Evolutionary conservation across 371 early-diverging fungal genomes (phyloP), one percentile per base, ranked within the genome.

Genomic region (Apophysomyces ossiformis): DNA sequence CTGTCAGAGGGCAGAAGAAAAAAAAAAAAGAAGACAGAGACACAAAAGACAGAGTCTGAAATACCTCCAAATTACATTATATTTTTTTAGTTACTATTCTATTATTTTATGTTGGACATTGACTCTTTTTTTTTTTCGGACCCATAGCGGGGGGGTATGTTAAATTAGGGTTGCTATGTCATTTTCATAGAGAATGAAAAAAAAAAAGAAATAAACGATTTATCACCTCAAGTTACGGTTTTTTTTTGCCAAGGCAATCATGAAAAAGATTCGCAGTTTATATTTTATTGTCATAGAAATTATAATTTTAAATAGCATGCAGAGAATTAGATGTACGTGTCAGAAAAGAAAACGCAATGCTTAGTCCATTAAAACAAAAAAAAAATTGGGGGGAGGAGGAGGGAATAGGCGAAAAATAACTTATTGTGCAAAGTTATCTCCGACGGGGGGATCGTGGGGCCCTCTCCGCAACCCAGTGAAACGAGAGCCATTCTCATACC

Each of bases 341-440:
- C 32, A 26, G 32, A 26, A 26, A 26, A 26, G 32, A 26, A 26
- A 3, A 26, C 1, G 1, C 32, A 26, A 26, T 26, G 32, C 32
- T n/a, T n/a, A 26, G 32, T 2, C 32, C 32, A 26, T 26, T 12
- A n/a, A n/a, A 45, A 12, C 5, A 45, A 45, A 45, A 45, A 12
- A 45, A 45, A 45, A 45, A 2, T 5, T 45, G 46, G 13, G 16
- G 46, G 16, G 16, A 45, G n/a, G n/a, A n/a, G n/a, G n/a, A n/a
- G n/a, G n/a, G 16, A 45, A 12, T 12, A 45, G 16, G 5, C 46
- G 16, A 16, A 45, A n/a, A 18, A 26, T 2, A 50, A 50, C 54
- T 50, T 26, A 50, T 50, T 50, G n/a, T 50, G 54, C n/a, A 5
- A 50, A 16, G 54, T 50, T 50, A 9, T 50, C 54, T 50, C 54